Evolutionary conservation across 1,284 basidiomycete species (phyloP), one percentile per base, ranked within the genome.

Genomic region (Porodaedalea pini): DNA sequence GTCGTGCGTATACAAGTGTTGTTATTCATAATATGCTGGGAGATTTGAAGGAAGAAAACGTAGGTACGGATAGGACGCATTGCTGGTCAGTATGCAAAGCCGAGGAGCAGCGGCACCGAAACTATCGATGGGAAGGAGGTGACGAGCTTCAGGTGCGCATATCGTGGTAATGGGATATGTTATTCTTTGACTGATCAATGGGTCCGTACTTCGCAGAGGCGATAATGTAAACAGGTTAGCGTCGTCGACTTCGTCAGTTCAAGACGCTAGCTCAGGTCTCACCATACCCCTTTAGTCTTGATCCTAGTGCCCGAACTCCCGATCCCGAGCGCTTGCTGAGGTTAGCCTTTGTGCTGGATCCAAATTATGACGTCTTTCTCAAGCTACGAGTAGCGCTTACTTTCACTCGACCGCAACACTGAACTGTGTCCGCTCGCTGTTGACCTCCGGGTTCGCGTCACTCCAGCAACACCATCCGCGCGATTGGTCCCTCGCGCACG

Each of bases 61-160:
- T 45, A 88, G 86, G 79, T 96, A 43, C 86, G 94, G 13, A 86
- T 97, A 61, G 92, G 92, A 4, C 82, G 94, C 27, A 96, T 97
- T 64, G 94, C 94, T 0, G 94, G 94, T 0, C 96, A 98, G 71
- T 98, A 98, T 65, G 96, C 94, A 31, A 98, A 98, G 72, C 96
- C 96, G 0, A 80, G 96, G 57, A 94, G 90, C 67, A 96, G 91
- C 66, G 78, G 80, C 3, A 94, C 83, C 19, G 96, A 99, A 70
- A 85, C 81, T 62, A 76, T 94, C 36, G 79, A 82, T 19, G 83
- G 85, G 60, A 75, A 76, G 51, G 79, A 88, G 65, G 82, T 94
- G 0, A 72, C 85, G 45, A 94, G 88, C 65, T 96, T 95, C 73
- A 79, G 92, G 86, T 90, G 60, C 43, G 72, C 44, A 32, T 27